phyloP scores from a whole-genome alignment of 768 basidiomycete genomes.

The Macrolepiota fuliginosa region DNA sequence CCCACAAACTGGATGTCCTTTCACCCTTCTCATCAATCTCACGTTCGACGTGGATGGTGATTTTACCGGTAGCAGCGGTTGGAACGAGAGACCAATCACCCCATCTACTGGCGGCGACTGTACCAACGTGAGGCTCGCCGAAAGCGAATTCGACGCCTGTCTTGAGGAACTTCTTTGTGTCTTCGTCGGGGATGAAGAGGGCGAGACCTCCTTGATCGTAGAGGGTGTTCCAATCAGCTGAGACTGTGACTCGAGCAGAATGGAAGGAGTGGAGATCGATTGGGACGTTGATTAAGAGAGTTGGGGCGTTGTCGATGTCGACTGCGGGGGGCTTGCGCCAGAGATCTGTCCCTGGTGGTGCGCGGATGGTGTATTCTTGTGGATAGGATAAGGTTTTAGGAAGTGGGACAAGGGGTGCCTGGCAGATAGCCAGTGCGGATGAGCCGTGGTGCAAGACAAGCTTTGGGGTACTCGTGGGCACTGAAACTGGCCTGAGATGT shows the following conservation, averaged over 20 bases:
- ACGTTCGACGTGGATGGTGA: constrained; percentile 28
- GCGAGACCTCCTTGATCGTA: constrained; percentile 32
- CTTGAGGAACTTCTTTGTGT: constrained; percentile 30
- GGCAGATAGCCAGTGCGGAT: constrained; percentile 29
- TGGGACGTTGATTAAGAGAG: constrained; percentile 24
- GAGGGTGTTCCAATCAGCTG: constrained; percentile 24
- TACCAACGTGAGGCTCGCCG: constrained; percentile 27
- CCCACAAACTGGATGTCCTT: constrained; percentile 24
- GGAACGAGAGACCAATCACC: constrained; percentile 31
- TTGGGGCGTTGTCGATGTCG: constrained; percentile 29
- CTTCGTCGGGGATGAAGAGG: constrained; percentile 31
- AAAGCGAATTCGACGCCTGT: constrained; percentile 30
- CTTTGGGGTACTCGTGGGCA: constrained; percentile 18
- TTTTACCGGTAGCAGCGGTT: constrained; percentile 22
- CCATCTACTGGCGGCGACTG: constrained; percentile 29
- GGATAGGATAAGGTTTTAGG: constrained; percentile 23
- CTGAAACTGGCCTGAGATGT: neutral
- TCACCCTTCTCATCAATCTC: constrained; percentile 27
- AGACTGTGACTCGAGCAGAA: constrained; percentile 29
- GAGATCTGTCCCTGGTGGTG: constrained; percentile 27
- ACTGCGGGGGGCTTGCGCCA: constrained; percentile 30
- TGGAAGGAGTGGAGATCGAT: constrained; percentile 29
- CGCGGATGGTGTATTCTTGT: constrained; percentile 21
- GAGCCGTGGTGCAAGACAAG: constrained; percentile 30
- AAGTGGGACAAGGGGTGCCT: constrained; percentile 15